Base-by-base conservation (phyloP, 2,329 filamentous ascomycete species). In the Coniosporium tulheliwenetii region DNA sequence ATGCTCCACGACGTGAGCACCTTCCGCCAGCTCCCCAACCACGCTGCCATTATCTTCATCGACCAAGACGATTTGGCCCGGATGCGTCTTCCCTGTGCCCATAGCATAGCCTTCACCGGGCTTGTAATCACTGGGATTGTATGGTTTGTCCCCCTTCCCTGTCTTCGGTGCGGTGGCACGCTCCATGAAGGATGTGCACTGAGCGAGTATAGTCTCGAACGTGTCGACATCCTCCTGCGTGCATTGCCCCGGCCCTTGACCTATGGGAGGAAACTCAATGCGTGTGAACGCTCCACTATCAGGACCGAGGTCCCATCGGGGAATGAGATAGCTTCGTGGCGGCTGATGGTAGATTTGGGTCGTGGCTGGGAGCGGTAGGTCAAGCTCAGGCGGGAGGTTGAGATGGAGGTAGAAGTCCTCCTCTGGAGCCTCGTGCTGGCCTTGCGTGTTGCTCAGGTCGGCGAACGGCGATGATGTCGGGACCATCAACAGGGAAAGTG, bases 271-370 rank as follows among this genome's bases (percentile, higher is more conserved):
- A 50, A 98, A 96, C 57, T 95, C 82, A 55, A 98, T 85, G 42
- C 86, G 75, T 14, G 89, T 95, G 56, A 96, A 96, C 13, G 86
- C 85, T 44, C 86, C 87, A 48, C 79, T 81, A 42, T 91, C 83
- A 1, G 82, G 84, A 3, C 85, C 87, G 12, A 95, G 66, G 54
- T 96, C 89, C 86, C 89, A 95, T 48, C 89, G 79, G 12, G 91
- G 91, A 46, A 98, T 94, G 37, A 96, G 70, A 56, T 96, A 96
- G 66, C 85, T 93, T 47, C 72, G 77, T 0, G 89, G 89, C 5
- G 87, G 86, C 63, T 96, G 85, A 60, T 94, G 86, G 64, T 94
- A 96, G 58, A 98, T 91, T 59, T 96, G 89, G 0, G 91, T 96
- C 0, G 87, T 96, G 13, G 89, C 89, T 10, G 91, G 91, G 10